Evolutionary conservation across 306 rosid genomes (phyloP).

Genomic region (Dalbergia cultrata): DNA sequence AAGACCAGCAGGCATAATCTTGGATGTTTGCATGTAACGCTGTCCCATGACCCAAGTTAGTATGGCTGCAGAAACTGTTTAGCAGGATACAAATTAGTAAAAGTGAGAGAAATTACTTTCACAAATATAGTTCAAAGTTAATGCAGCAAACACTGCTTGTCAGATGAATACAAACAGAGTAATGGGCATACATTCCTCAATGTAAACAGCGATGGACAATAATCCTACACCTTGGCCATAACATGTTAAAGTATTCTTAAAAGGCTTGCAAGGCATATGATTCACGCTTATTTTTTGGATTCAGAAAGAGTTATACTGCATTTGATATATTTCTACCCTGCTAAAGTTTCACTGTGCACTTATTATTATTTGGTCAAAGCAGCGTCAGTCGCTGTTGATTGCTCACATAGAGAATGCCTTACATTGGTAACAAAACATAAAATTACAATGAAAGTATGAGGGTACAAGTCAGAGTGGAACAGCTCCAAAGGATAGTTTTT

Average conservation of each 20-base stretch:
- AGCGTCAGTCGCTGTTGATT: not conserved
- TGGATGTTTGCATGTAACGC: constrained; percentile 76
- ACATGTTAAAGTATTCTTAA: not conserved
- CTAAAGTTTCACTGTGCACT: not conserved
- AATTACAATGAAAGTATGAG: not conserved
- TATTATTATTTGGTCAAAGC: not conserved
- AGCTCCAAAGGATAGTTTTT: not conserved
- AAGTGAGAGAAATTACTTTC: not conserved
- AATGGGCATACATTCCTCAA: not conserved
- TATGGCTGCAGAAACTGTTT: constrained; percentile 70
- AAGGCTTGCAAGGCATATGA: not conserved
- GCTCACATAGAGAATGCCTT: not conserved
- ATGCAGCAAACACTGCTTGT: constrained; percentile 18
- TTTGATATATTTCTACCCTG: not conserved
- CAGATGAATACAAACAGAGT: constrained; percentile 4
- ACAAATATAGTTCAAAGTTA: not conserved
- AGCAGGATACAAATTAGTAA: constrained; percentile 30
- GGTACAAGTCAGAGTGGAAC: not conserved
- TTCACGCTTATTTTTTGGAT: not conserved
- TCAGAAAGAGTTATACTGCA: not conserved
- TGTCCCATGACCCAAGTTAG: constrained; percentile 86
- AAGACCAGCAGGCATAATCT: constrained; percentile 92
- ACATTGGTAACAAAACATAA: constrained; percentile 6
- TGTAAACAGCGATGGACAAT: not conserved
- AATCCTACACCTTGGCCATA: not conserved